A percentile compares a stretch with the other conserved stretches of the same genome.
Conservation (phyloP, 805 yeast genomes). For the Pichia scutulata region DNA sequence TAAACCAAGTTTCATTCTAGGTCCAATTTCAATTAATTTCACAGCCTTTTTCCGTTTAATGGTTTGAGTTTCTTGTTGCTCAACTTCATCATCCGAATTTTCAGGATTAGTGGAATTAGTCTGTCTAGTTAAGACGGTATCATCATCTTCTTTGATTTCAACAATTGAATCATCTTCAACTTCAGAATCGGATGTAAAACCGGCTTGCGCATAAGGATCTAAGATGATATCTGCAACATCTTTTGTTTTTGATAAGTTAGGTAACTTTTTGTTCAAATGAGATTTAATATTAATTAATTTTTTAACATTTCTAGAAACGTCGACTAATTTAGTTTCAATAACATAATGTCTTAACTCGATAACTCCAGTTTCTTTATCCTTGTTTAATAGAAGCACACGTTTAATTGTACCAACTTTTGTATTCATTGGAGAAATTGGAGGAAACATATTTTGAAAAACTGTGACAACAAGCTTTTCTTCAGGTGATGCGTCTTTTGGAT, state of each 20-base stretch:
- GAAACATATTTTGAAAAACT: constrained; percentile 91
- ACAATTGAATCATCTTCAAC: constrained; percentile 86
- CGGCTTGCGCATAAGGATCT: constrained; percentile 68
- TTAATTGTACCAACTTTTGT: constrained; percentile 69
- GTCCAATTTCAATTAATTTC: constrained; percentile 88
- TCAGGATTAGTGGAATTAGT: constrained; percentile 11
- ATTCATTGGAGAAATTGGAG: constrained; percentile 82
- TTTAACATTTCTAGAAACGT: constrained; percentile 64
- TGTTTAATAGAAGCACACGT: constrained; percentile 78
- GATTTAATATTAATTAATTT: constrained; percentile 57
- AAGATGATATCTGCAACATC: constrained; percentile 81
- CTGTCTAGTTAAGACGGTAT: constrained; percentile 18
- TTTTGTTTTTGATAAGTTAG: constrained; percentile 55
- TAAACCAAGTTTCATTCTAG: constrained; percentile 68
- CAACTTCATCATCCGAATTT: constrained; percentile 13
- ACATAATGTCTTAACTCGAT: constrained; percentile 87
- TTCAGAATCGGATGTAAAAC: constrained; percentile 83
- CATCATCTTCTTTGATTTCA: constrained; percentile 36
- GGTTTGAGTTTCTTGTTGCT: constrained; percentile 12
- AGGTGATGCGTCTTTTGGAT: constrained; percentile 53
- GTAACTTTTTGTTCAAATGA: constrained; percentile 54
- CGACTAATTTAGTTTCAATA: constrained; percentile 79
- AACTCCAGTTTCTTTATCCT: constrained; percentile 58
- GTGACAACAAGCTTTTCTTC: constrained; percentile 81
- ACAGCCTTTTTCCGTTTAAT: constrained; percentile 66